Evolutionary conservation across 768 basidiomycete species (phyloP).

Genomic region (Macrolepiota dolichaula): DNA sequence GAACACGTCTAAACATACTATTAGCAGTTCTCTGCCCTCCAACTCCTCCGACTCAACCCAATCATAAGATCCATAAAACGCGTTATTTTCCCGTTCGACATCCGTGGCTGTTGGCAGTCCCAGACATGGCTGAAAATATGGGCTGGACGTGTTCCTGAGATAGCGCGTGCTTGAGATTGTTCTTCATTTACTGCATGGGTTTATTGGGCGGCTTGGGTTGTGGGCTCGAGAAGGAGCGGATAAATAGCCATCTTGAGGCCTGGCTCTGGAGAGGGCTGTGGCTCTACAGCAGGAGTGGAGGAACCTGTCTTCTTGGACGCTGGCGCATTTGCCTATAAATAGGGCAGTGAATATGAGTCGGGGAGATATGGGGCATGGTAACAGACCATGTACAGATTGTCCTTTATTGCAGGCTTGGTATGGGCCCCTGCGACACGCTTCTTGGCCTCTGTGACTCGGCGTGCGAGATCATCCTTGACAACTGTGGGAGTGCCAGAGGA

Average conservation of each 20-base stretch:
- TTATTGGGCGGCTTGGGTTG: conserved; percentile 68
- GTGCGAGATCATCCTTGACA: conserved; percentile 60
- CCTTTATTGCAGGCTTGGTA: conserved; percentile 68
- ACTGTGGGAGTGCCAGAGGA: conserved; percentile 37
- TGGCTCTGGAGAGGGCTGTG: conserved; percentile 62
- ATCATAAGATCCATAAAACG: neutral
- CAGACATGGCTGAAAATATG: too few relatives aligned
- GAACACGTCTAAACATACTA: neutral
- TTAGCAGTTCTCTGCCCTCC: neutral
- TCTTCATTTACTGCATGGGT: conserved; percentile 98
- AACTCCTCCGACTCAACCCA: neutral
- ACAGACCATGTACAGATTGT: conserved; percentile 86
- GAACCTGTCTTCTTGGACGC: conserved; percentile 48
- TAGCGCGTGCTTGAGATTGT: too few relatives aligned
- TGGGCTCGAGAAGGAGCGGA: conserved; percentile 74
- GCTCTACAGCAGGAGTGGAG: conserved; percentile 45
- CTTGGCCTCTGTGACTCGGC: conserved; percentile 82
- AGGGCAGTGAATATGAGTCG: neutral
- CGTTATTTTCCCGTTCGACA: neutral
- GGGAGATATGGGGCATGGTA: neutral
- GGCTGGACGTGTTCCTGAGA: too few relatives aligned
- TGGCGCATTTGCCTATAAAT: conserved; percentile 48
- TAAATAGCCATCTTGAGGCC: conserved; percentile 91
- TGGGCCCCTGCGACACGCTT: conserved; percentile 81
- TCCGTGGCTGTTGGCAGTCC: too few relatives aligned